Evolutionary conservation across 2,329 filamentous ascomycete genomes (phyloP), one percentile per base, ranked within the genome.

Genomic region (Aspergillus sp.): DNA sequence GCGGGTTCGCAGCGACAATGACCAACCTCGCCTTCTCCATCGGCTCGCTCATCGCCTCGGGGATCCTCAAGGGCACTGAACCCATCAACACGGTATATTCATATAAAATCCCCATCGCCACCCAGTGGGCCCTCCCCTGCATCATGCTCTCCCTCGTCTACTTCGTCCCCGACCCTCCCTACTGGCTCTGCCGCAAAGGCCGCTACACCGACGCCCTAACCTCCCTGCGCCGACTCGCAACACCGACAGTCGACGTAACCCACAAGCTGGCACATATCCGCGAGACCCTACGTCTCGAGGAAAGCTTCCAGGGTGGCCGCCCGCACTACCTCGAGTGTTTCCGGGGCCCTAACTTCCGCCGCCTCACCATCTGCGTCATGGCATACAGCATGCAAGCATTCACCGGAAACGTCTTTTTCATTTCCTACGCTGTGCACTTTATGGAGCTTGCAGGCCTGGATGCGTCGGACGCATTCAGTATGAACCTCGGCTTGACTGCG

Each of bases 401-500:
- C 35, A 59, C 62, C 0, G 71, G 71, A 0, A 68, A 68, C 19
- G 61, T 68, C 12, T 66, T 70, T 7, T 72, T 72, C 60, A 65
- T 68, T 58, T 67, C 62, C 57, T 72, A 72, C 41, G 68, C 68
- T 2, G 66, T 70, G 12, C 67, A 72, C 27, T 74, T 74, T 52
- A 73, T 76, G 44, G 65, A 70, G 11, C 60, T 76, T 43, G 76
- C 77, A 0, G 68, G 68, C 0, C 55, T 70, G 2, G 55, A 63
- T 37, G 58, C 68, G 2, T 58, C 63, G 2, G 58, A 68, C 31
- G 68, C 68, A 1, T 69, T 70, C 24, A 65, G 64, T 1, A 67
- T 80, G 72, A 71, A 73, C 35, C 61, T 80, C 12, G 77, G 76
- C 3, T 69, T 77, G 33, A 74, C 76, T 2, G 77, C 73, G 0